Evolutionary conservation across 2,329 filamentous ascomycete species (phyloP).

Genomic region (Penicillium oxalicum): DNA sequence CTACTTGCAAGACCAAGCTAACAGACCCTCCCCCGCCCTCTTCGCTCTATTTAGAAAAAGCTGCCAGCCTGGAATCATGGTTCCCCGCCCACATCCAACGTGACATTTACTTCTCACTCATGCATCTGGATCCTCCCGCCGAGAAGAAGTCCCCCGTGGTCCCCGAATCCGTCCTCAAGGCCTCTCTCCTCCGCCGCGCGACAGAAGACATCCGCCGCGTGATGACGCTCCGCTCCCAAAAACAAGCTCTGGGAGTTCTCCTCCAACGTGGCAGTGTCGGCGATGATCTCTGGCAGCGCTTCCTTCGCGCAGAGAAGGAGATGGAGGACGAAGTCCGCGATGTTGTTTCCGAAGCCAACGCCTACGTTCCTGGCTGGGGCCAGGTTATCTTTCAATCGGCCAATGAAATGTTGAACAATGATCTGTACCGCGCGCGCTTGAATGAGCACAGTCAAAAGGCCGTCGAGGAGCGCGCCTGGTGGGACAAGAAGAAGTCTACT

Average conservation of each 20-base stretch:
- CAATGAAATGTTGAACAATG: slow-evolving; percentile 89
- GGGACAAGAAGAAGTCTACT: slow-evolving; percentile 72
- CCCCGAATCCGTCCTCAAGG: slow-evolving; percentile 79
- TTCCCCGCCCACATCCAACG: slow-evolving; percentile 85
- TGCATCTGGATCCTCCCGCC: slow-evolving; percentile 64
- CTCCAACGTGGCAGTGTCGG: slow-evolving; percentile 88
- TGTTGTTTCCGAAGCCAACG: slow-evolving; percentile 92
- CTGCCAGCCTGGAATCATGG: slow-evolving; percentile 85
- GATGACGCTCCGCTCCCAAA: slow-evolving; percentile 79
- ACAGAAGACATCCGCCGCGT: slow-evolving; percentile 90
- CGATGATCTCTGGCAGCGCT: slow-evolving; percentile 92
- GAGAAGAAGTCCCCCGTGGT: slow-evolving; percentile 63
- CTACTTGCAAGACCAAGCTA: slow-evolving; percentile 1
- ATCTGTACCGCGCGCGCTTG: slow-evolving; percentile 65
- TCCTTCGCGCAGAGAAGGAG: slow-evolving; percentile 88
- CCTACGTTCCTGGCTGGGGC: slow-evolving; percentile 81
- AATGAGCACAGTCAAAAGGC: slow-evolving; percentile 67
- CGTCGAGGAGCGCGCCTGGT: slow-evolving; percentile 77
- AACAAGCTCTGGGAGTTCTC: slow-evolving; percentile 76
- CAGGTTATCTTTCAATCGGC: slow-evolving; percentile 94
- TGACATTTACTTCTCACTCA: slow-evolving; percentile 87
- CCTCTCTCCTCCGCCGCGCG: slow-evolving; percentile 80
- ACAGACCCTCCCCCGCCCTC: slow-evolving; percentile 7
- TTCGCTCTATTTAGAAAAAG: slow-evolving; percentile 52
- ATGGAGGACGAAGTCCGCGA: slow-evolving; percentile 94